Evolutionary conservation across 2,329 filamentous ascomycete species (phyloP).

Genomic region (Fusarium burgessii): DNA sequence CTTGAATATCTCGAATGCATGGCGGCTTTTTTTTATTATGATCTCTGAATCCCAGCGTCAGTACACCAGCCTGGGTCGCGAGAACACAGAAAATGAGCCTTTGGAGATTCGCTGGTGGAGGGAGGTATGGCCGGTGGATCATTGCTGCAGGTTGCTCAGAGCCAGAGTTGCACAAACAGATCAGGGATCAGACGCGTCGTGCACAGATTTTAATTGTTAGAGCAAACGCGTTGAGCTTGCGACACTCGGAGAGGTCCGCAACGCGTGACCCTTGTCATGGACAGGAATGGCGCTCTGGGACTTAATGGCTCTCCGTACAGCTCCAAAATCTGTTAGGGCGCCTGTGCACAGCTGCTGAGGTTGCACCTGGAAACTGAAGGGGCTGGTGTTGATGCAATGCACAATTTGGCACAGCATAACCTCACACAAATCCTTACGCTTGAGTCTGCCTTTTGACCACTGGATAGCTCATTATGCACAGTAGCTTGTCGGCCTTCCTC

Average conservation of each 20-base stretch:
- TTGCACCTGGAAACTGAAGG: neutral
- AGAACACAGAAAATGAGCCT: neutral
- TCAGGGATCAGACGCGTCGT: fast-evolving
- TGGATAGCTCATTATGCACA: neutral
- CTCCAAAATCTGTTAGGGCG: neutral
- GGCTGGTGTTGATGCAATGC: neutral
- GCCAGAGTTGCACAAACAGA: neutral
- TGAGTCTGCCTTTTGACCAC: neutral
- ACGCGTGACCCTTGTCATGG: neutral
- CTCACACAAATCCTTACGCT: neutral
- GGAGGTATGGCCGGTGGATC: neutral
- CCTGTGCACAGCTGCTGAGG: neutral
- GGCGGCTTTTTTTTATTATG: too few relatives aligned
- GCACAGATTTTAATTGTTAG: neutral
- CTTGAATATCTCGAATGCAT: too few relatives aligned
- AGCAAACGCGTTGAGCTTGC: neutral
- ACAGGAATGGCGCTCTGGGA: fast-evolving
- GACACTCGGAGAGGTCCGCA: neutral
- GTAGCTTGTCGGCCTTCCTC: neutral
- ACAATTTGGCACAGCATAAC: neutral
- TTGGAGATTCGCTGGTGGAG: neutral
- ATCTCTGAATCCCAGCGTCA: fast-evolving
- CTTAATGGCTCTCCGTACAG: neutral
- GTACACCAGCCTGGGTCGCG: neutral
- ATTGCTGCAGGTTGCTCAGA: neutral